Base-by-base conservation (phyloP, 495 filamentous ascomycete species). In the Lophiostoma macrostomum region DNA sequence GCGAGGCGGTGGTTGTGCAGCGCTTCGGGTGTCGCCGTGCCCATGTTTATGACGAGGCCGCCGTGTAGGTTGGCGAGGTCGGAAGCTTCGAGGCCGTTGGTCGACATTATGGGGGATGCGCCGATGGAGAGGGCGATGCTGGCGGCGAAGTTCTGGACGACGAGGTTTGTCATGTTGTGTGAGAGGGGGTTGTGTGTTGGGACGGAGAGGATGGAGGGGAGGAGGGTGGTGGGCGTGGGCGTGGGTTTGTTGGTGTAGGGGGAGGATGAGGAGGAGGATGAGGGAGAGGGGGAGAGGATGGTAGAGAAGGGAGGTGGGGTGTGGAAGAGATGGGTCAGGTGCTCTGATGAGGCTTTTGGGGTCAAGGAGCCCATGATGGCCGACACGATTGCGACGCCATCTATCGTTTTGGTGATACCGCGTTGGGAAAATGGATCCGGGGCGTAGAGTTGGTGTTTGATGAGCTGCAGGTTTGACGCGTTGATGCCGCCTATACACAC, bases 141-240 rank as follows among this genome's bases (percentile, higher is more conserved):
- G 14, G 93, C 91, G 10, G 89, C 87, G 61, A 98, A 86, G 64
- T 95, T 95, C 58, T 91, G 88, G 28, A 96, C 90, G 0, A 96
- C 87, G 45, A 87, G 74, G 67, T 96, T 96, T 36, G 94, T 96
- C 85, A 97, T 96, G 67, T 95, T 96, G 70, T 96, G 93, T 7
- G 86, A 88, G 8, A 98, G 74, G 0, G 93, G 91, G 37, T 80
- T 83, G 13, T 66, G 73, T 10, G 71, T 58, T 0, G 76, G 74
- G 39, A 95, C 73, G 16, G 74, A 75, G 40, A 69, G 76, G 25
- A 91, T 71, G 18, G 90, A 18, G 24, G 5, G 27, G 36, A 38
- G 36, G 31, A 31, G 31, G 23, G n/a, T 19, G n/a, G 43, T 36
- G n/a, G 18, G 6, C n/a, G n/a, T n/a, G n/a, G n/a, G n/a, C n/a